Evolutionary conservation across 495 filamentous ascomycete genomes (phyloP).

Genomic region (Aspergillus biplanus): DNA sequence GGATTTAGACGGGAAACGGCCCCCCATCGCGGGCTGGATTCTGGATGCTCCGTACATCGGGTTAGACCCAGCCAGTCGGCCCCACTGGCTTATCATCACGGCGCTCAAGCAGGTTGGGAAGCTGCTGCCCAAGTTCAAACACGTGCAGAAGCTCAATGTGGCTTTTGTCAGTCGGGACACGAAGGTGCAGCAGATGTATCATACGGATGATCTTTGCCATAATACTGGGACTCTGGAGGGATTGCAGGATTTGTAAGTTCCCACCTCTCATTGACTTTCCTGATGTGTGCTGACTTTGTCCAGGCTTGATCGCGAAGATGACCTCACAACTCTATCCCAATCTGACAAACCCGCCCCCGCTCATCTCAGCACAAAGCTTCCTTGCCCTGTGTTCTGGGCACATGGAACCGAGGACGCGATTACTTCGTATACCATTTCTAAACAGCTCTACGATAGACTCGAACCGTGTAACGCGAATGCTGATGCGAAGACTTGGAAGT

Average conservation of each 20-base stretch:
- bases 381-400: conserved; percentile 13
- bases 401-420: conserved; percentile 56
- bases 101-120: conserved; percentile 61
- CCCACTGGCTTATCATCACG: conserved; percentile 54
- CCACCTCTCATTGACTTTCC: background rate
- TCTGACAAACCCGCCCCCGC: background rate
- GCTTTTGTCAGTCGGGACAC: conserved; percentile 64
- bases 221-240: conserved; percentile 77
- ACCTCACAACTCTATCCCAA: conserved; percentile 44
- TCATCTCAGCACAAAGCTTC: background rate
- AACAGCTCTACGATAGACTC: conserved; percentile 59
- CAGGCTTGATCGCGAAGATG: conserved; percentile 9
- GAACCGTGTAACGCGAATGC: conserved; percentile 31
- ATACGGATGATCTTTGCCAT: conserved; percentile 69
- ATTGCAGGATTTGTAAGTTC: conserved; percentile 65
- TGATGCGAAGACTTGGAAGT: conserved; percentile 67
- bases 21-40: conserved; percentile 62
- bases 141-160: conserved; percentile 57
- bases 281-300: background rate
- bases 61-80: conserved; percentile 60
- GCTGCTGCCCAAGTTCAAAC: conserved; percentile 60
- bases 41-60: conserved; percentile 69
- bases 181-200: conserved; percentile 56
- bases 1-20: conserved; percentile 29
- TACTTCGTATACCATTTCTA: conserved; percentile 60